phyloP scores from a whole-genome alignment of 2,329 filamentous ascomycete species.

The Parascedosporium putredinis region DNA sequence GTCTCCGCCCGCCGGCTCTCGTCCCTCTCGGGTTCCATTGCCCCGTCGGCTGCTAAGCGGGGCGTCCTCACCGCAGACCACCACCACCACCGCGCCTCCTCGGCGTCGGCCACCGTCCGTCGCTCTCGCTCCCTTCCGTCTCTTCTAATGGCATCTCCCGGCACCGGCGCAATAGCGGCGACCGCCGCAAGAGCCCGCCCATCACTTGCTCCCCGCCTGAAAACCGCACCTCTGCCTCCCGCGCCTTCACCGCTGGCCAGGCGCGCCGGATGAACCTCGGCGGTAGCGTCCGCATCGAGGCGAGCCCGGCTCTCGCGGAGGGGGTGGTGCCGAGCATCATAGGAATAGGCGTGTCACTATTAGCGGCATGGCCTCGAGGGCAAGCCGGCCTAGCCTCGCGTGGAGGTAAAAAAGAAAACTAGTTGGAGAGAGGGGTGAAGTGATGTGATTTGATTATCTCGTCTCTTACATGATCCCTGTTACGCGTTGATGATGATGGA shows the following conservation, averaged over 20 bases:
- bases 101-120: constrained; percentile 9
- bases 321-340: constrained; percentile 14
- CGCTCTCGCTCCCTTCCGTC: constrained; percentile 32
- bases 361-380: constrained; percentile 18
- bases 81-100: no score
- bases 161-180: constrained; percentile 37
- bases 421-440: no score
- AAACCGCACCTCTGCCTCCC: constrained; percentile 14
- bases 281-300: constrained; percentile 25
- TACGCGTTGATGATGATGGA: no score
- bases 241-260: constrained; percentile 40
- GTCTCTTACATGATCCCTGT: no score
- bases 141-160: constrained; percentile 46
- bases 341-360: constrained; percentile 27
- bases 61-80: background rate
- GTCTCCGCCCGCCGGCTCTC: background rate
- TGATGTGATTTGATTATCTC: no score
- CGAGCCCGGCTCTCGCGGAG: constrained; percentile 15
- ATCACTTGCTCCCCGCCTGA: constrained; percentile 41
- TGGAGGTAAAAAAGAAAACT: constrained; percentile 22
- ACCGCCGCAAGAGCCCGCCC: constrained; percentile 42
- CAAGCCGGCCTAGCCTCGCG: constrained; percentile 14
- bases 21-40: constrained; percentile 19
- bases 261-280: constrained; percentile 47
- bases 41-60: constrained; percentile 10